Conservation (phyloP, 1,139 yeast genomes). For the Scheffersomyces insectosa region DNA sequence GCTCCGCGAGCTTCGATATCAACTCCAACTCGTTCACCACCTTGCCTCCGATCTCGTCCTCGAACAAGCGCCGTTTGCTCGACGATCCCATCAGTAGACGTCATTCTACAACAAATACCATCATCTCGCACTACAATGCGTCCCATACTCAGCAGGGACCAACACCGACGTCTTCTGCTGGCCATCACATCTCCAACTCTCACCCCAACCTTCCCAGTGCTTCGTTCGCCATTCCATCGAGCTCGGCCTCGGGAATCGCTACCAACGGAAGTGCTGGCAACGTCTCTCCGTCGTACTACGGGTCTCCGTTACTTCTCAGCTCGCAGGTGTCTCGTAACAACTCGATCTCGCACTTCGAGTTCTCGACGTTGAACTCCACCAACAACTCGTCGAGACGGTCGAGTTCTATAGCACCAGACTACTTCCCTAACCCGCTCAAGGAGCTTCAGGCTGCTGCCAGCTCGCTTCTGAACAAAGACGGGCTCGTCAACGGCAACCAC, state of each 20-base stretch:
- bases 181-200: conserved; percentile 9
- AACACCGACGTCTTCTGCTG: conserved; percentile 2
- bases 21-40: conserved; percentile 11
- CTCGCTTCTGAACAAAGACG: background rate
- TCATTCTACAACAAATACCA: conserved; percentile 15
- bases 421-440: conserved; percentile 39
- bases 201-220: conserved; percentile 12
- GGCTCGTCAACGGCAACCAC: conserved; percentile 7
- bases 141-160: background rate
- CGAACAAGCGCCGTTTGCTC: conserved; percentile 15
- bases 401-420: conserved; percentile 39
- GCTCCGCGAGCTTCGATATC: conserved; percentile 39
- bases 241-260: conserved; percentile 2
- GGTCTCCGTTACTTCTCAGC: conserved; percentile 32
- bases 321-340: conserved; percentile 36
- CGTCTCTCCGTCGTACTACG: conserved; percentile 27
- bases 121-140: conserved; percentile 4
- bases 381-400: conserved; percentile 36
- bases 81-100: conserved; percentile 17
- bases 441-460: conserved; percentile 6
- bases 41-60: conserved; percentile 14
- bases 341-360: conserved; percentile 38
- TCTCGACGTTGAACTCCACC: conserved; percentile 25
- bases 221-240: conserved; percentile 2
- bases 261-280: conserved; percentile 16